Evolutionary conservation across 768 basidiomycete genomes (phyloP), one percentile per base, ranked within the genome.

Genomic region (Daedalea quercina): DNA sequence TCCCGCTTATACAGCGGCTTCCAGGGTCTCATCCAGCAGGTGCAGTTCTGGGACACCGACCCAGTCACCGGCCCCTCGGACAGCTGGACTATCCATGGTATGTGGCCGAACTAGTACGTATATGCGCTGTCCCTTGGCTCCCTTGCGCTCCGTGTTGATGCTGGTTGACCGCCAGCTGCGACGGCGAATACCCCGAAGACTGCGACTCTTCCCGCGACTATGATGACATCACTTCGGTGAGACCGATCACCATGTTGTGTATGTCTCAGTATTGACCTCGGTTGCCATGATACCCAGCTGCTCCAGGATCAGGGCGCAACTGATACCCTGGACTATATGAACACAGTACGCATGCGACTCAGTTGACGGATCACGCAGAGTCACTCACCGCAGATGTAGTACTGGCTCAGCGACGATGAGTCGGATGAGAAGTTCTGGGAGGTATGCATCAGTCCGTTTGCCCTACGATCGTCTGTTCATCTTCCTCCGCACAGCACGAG

Each of bases 61-160:
- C 79, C 83, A 0, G 65, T 76, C 2, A 81, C 79, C 19, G 85
- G 87, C 11, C 87, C 87, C 4, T 65, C 63, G 9, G 58, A 84
- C 59, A 82, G 80, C 60, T 89, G 87, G 85, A 89, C 85, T 1
- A 82, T 87, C 53, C 86, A 86, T 50, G 84, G 84, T 54, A 70
- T 85, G 40, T 87, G 84, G 85, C 81, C 82, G 3, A 84, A 84
- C 59, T 67, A 79, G 80, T 82, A 57, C 47, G 75, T 31, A 31
- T 31, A 31, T 67, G 44, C 3, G 4, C 34, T 53, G 28, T 37
- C 23, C 20, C n/a, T n/a, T n/a, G n/a, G n/a, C n/a, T n/a, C 20
- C 28, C 11, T 28, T 26, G 48, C 44, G 44, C 44, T 6, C 25
- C 17, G 28, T 19, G 17, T 51, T 34, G n/a, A 50, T 53, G 9